Evolutionary conservation across 2,329 filamentous ascomycete species (phyloP), one percentile per base, ranked within the genome.

Genomic region (Talaromyces sp.): DNA sequence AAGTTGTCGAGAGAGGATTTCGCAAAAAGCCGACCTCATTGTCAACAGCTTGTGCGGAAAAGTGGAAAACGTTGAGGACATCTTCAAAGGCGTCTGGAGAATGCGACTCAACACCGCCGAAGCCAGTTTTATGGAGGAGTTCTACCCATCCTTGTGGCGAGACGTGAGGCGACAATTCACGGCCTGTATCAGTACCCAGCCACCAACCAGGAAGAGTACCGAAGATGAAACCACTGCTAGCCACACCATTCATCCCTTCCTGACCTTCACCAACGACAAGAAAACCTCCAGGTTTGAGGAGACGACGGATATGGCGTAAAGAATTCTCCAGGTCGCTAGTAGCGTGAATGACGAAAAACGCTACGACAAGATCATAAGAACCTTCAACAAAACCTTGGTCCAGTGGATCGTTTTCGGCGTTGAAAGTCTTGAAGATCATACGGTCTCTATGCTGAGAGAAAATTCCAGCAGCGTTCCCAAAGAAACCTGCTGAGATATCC

Each of bases 241-340:
- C 71, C 0, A 81, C 67, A 1, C 70, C 68, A 2, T 77, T 76
- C 61, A 77, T 73, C 3, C 76, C 67, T 34, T 73, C 58, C 11
- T 45, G 25, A 1, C 79, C 67, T 64, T 86, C 83, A 5, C 79
- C 63, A 0, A 84, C 56, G 1, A 85, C 45, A 0, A 86, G 70
- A 38, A 79, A 77, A 0, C 83, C 84, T 1, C 78, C 81, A 0
- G 83, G 79, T 31, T 67, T 66, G 0, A 78, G 69, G 7, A 78
- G 68, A 10, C 65, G 67, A 5, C 69, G 69, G 0, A 76, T 67
- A 62, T 77, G 70, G 1, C 13, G 15, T 29, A 75, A 19, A 1
- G 70, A 70, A 17, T 67, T 64, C 2, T 69, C 63, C 3, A 76
- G 53, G 7, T 27, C 43, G 13, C 38, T 49, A 1, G 75, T 76